Evolutionary conservation across 1,284 basidiomycete species (phyloP).

Genomic region (Caloboletus inedulis): DNA sequence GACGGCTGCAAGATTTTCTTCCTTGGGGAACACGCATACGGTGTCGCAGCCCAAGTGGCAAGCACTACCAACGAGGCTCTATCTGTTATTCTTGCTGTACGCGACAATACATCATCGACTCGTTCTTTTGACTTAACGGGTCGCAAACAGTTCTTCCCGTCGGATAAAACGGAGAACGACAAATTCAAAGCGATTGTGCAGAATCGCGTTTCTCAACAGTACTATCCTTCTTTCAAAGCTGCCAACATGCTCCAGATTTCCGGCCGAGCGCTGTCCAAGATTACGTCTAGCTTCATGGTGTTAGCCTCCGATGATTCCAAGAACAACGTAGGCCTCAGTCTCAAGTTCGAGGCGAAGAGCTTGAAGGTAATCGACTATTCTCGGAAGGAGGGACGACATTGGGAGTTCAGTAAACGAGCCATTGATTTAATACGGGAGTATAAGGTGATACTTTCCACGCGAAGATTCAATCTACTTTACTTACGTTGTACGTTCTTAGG

Average conservation of each 20-base stretch:
- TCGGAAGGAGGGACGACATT: conserved; percentile 76
- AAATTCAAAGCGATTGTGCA: conserved; percentile 70
- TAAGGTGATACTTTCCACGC: conserved; percentile 46
- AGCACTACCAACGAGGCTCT: conserved; percentile 65
- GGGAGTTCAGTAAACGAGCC: conserved; percentile 94
- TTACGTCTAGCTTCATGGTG: conserved; percentile 93
- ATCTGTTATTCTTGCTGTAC: conserved; percentile 77
- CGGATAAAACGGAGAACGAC: conserved; percentile 76
- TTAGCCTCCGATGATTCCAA: conserved; percentile 71
- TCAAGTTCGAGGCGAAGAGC: conserved; percentile 97
- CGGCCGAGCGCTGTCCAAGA: conserved; percentile 77
- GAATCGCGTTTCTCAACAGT: conserved; percentile 53
- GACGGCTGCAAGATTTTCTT: conserved; percentile 92
- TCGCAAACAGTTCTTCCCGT: conserved; percentile 73
- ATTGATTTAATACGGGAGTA: conserved; percentile 82
- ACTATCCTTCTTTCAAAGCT: conserved; percentile 74
- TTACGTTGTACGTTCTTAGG: conserved; percentile 35
- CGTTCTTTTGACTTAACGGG: conserved; percentile 2
- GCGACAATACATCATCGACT: conserved; percentile 28
- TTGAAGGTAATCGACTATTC: conserved; percentile 96
- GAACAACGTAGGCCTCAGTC: conserved; percentile 87
- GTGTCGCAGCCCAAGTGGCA: conserved; percentile 89
- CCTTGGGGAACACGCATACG: conserved; percentile 90
- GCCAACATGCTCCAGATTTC: conserved; percentile 71
- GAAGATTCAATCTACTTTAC: neutral